These are phyloP conservation scores for Solanum neorickii DNA, from an alignment of 257 asterid species.

Conservation along the genomic window DNA sequence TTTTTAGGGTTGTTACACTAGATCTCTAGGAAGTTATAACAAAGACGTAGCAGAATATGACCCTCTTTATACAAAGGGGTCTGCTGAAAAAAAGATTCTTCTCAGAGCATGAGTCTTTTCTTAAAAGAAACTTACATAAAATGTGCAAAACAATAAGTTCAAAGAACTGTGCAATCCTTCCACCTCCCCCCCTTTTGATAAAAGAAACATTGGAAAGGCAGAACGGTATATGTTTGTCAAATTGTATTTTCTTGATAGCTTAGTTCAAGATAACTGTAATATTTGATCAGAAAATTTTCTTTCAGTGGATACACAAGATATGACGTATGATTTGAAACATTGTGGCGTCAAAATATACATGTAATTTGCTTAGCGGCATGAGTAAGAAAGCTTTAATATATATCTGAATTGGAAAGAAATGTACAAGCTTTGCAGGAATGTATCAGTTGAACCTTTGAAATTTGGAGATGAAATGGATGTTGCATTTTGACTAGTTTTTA, in stretches of 20 bases:
- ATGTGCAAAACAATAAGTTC: constrained; percentile 84
- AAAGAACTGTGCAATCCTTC: background rate
- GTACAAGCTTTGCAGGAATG: constrained; percentile 93
- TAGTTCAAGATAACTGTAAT: background rate
- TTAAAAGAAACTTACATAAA: constrained; percentile 65
- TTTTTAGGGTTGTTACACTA: background rate
- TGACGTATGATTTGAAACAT: background rate
- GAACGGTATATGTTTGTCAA: background rate
- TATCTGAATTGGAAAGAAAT: constrained; percentile 85
- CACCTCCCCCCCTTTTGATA: background rate
- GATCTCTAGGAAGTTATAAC: constrained; percentile 31
- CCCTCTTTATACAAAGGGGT: constrained; percentile 37
- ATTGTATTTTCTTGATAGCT: background rate
- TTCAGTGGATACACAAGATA: background rate
- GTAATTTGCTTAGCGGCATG: constrained; percentile 96
- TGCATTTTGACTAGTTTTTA: background rate
- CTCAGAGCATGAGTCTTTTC: constrained; percentile 26
- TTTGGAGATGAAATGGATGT: background rate
- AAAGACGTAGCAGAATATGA: constrained; percentile 38
- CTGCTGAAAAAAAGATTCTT: constrained; percentile 42
- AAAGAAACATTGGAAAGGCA: background rate
- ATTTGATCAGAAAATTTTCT: background rate
- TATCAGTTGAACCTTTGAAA: background rate
- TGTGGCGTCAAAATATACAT: constrained; percentile 23
- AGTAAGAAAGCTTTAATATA: constrained; percentile 87